Base-by-base conservation (phyloP, 2,329 filamentous ascomycete species). In the Aspergillus chevalieri region DNA sequence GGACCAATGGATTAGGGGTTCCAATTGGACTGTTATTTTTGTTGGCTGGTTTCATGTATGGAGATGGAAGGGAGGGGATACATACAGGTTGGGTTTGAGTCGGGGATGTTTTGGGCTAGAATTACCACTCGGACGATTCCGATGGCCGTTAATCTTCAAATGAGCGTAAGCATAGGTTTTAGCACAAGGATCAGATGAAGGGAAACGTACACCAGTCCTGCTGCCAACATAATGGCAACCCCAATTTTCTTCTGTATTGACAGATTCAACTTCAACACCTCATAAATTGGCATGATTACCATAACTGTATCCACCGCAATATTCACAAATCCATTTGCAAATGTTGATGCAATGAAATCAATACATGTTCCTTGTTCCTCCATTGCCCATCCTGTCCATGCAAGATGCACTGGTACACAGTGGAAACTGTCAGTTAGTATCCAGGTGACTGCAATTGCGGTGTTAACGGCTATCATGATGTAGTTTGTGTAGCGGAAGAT, bases 41-140 rank as follows among this genome's bases (percentile, higher is more conserved):
- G 21, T 42, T 21, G 12, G 39, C 19, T 6, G 4, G 6, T 42
- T 19, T 21, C 6, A 14, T 21, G 21, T 6, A 14, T 15, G 3
- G 39, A 36, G 34, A 36, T 6, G 34, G 14, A n/a, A 36, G 15
- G 15, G 7, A 19, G 41, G 14, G 12, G 17, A 12, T 26, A 44
- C 42, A 44, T 1, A 44, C 60, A n/a, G 41, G 54, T 30, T 30
- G 26, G 36, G 15, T 62, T 62, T 7, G 3, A 6, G 3, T 54
- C 54, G 59, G 54, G 59, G 30, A 55, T 53, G 33, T 63, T 57
- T 7, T 48, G 52, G 50, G 55, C 62, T 47, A 63, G 61, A 4
- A 63, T 59, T 5, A 63, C 43, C 4, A 61, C 58, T 26, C 60
- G 57, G 17, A 62, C 24, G 15, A 44, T 44, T 26, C 42, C 42